These are phyloP conservation scores for Cymodocea nodosa DNA, from an alignment of 116 monocot genomes.

Conservation along the genomic window DNA sequence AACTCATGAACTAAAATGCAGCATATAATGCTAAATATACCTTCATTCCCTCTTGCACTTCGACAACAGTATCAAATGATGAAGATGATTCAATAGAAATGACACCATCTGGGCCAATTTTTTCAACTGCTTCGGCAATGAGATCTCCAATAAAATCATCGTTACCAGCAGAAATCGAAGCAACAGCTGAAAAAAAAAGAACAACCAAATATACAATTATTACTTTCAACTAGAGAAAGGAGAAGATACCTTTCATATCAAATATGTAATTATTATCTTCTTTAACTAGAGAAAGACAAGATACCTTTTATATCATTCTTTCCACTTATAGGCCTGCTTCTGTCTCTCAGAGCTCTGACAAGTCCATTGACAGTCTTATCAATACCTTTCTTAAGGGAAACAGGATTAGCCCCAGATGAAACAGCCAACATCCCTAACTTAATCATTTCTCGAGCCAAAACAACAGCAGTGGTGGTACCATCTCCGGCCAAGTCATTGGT, in stretches of 20 bases:
- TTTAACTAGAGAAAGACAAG: too few species aligned
- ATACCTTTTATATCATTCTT: constrained; percentile 73
- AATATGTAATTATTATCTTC: too few species aligned
- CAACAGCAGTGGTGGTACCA: constrained; percentile 84
- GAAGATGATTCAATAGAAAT: constrained; percentile 89
- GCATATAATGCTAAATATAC: constrained; percentile 16
- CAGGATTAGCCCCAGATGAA: constrained; percentile 75
- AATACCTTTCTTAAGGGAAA: constrained; percentile 83
- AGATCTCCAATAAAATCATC: constrained; percentile 80
- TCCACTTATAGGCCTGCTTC: constrained; percentile 36
- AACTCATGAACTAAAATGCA: not conserved
- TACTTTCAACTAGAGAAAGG: not conserved
- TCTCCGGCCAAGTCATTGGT: constrained; percentile 89
- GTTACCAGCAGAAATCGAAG: constrained; percentile 85
- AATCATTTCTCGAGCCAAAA: constrained; percentile 87
- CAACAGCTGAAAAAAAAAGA: constrained; percentile 56
- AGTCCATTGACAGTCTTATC: constrained; percentile 67
- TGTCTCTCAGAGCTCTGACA: constrained; percentile 42
- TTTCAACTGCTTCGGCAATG: constrained; percentile 73
- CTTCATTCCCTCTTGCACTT: constrained; percentile 98
- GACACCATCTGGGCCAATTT: constrained; percentile 85
- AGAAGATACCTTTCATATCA: too few species aligned
- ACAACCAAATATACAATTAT: not conserved
- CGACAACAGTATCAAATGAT: constrained; percentile 61
- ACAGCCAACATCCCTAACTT: constrained; percentile 67